Evolutionary conservation across 345 rosid genomes (phyloP).

Genomic region (Cochlearia excelsa): DNA sequence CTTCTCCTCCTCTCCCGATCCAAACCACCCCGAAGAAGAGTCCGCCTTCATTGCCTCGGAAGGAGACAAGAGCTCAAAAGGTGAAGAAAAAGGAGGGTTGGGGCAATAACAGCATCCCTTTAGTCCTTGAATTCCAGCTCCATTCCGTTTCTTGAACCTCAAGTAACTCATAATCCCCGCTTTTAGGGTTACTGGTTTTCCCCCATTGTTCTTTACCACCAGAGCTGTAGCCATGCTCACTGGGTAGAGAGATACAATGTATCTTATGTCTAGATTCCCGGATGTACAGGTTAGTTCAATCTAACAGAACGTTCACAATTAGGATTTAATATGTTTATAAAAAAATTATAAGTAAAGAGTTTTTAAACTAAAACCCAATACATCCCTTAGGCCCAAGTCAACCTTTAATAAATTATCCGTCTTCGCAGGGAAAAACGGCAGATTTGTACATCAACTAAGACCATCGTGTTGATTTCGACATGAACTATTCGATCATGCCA

Average conservation of each 20-base stretch:
- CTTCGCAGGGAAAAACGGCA: too few species aligned
- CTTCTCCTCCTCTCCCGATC: slow-evolving; percentile 51
- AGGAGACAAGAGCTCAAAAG: slow-evolving; percentile 73
- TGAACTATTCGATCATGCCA: too few species aligned
- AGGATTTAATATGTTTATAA: too few species aligned
- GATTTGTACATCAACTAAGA: too few species aligned
- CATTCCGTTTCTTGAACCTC: slow-evolving; percentile 52
- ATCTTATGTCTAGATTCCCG: slow-evolving; percentile 61
- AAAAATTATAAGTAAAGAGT: too few species aligned
- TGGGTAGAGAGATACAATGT: slow-evolving; percentile 67
- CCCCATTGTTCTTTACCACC: slow-evolving; percentile 66
- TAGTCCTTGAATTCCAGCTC: slow-evolving; percentile 65
- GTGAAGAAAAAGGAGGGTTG: slow-evolving; percentile 67
- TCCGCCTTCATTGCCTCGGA: slow-evolving; percentile 78
- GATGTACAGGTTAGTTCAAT: slow-evolving; percentile 66
- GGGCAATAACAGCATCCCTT: slow-evolving; percentile 60
- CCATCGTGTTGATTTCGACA: too few species aligned
- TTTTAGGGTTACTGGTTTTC: slow-evolving; percentile 55
- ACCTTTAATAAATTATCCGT: too few species aligned
- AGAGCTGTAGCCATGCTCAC: slow-evolving; percentile 73
- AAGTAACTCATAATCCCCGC: slow-evolving; percentile 74
- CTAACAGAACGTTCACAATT: slow-evolving; percentile 35
- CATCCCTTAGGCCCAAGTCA: too few species aligned
- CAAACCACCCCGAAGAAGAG: slow-evolving; percentile 52
- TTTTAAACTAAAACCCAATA: too few species aligned